phyloP scores from a whole-genome alignment of 192 early-diverging fungal species.

The Linnemannia hyalina region DNA sequence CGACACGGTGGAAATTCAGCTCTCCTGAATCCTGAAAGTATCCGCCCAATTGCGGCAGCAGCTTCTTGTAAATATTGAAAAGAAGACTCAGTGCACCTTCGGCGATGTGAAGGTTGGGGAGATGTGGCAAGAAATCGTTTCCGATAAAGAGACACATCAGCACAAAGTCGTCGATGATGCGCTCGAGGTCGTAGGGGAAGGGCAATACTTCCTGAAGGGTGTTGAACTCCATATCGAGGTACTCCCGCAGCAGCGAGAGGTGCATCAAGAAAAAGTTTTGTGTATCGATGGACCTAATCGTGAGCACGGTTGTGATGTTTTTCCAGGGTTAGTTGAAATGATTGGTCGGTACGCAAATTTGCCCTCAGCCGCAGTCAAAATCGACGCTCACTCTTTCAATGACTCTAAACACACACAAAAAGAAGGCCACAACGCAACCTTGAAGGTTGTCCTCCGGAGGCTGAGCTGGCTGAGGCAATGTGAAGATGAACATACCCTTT shows the following conservation, averaged over 20 bases:
- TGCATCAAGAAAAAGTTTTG: constrained; percentile 86
- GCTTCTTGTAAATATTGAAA: constrained; percentile 75
- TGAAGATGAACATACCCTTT: constrained; percentile 43
- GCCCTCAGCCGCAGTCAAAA: neutral
- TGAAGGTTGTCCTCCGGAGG: neutral
- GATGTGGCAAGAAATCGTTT: constrained; percentile 97
- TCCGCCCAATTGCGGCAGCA: constrained; percentile 78
- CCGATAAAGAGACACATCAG: constrained; percentile 95
- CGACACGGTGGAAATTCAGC: constrained; percentile 69
- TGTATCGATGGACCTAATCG: constrained; percentile 59
- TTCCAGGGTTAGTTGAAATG: constrained; percentile 4
- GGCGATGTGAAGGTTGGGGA: constrained; percentile 94
- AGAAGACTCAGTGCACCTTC: constrained; percentile 86
- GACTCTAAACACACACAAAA: neutral
- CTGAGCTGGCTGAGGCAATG: neutral
- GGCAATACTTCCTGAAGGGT: constrained; percentile 65
- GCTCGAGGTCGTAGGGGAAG: constrained; percentile 87
- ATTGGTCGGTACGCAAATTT: neutral
- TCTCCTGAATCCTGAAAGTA: constrained; percentile 92
- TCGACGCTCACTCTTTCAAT: neutral
- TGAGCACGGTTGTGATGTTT: neutral
- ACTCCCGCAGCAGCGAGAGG: constrained; percentile 90
- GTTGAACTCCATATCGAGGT: constrained; percentile 90
- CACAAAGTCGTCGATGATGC: constrained; percentile 97
- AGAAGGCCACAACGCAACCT: constrained; percentile 11